Evolutionary conservation across 306 rosid genomes (phyloP).

Genomic region (Quercus glauca): DNA sequence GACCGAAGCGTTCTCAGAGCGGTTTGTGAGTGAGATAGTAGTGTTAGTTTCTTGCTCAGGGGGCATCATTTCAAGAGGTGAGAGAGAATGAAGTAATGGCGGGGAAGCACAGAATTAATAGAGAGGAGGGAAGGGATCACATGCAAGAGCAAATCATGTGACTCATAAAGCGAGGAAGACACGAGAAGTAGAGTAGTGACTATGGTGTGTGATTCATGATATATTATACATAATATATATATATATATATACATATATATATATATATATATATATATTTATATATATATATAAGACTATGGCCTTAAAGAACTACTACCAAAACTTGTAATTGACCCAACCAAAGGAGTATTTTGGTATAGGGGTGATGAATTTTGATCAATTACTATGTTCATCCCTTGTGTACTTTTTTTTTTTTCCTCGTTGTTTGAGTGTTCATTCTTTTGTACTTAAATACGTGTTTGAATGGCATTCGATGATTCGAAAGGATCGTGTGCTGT

Average conservation of each 20-base stretch:
- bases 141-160: constrained; percentile 34
- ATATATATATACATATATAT: too few relatives aligned
- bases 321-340: not conserved
- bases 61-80: constrained; percentile 55
- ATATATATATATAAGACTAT: too few relatives aligned
- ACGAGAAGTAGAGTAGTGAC: constrained; percentile 15
- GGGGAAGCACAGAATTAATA: constrained; percentile 1
- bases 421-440: too few relatives aligned
- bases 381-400: not conserved
- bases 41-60: constrained; percentile 66
- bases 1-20: constrained; percentile 42
- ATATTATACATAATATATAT: too few relatives aligned
- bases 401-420: too few relatives aligned
- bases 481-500: not conserved
- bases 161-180: constrained; percentile 27
- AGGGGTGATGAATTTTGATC: constrained; percentile 20
- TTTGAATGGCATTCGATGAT: not conserved
- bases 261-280: too few relatives aligned
- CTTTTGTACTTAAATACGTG: constrained; percentile 2
- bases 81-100: not conserved
- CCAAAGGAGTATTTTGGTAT: too few relatives aligned
- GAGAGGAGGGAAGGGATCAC: constrained; percentile 2
- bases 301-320: constrained; percentile 22
- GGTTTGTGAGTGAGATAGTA: constrained; percentile 21
- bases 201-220: not conserved